Conservation (phyloP, 208 protist species). For the Trypanosoma avium region DNA sequence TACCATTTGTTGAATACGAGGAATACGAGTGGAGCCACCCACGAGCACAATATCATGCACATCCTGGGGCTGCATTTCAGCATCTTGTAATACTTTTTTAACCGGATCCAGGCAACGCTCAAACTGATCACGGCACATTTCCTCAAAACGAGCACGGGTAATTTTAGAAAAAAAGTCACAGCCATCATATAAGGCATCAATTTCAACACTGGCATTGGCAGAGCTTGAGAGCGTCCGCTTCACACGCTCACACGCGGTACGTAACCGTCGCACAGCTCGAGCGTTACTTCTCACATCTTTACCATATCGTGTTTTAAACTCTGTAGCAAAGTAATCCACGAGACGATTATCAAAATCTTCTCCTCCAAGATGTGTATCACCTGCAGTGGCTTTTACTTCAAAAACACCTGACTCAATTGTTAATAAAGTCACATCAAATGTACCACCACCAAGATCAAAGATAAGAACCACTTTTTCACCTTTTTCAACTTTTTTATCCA, state of each 20-base stretch:
- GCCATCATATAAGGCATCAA: conserved; percentile 97
- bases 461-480: conserved; percentile 94
- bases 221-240: conserved; percentile 98
- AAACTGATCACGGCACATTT: conserved; percentile 93
- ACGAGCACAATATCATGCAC: conserved; percentile 96
- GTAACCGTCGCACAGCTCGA: conserved; percentile 77
- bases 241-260: conserved; percentile 92
- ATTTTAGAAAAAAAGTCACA: conserved; percentile 97
- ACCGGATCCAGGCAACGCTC: conserved; percentile 81
- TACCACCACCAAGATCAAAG: conserved; percentile 98
- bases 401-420: conserved; percentile 99
- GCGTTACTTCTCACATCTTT: conserved; percentile 78
- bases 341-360: conserved; percentile 99
- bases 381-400: conserved; percentile 98
- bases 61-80: conserved; percentile 80
- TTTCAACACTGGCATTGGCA: conserved; percentile 94
- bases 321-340: conserved; percentile 95
- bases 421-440: conserved; percentile 99
- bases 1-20: conserved; percentile 97
- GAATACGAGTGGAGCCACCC: conserved; percentile 97
- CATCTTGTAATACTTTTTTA: conserved; percentile 86
- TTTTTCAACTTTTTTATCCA: conserved; percentile 94
- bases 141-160: conserved; percentile 99
- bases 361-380: conserved; percentile 99
- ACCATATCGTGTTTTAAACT: conserved; percentile 92